These are phyloP conservation scores for Solanum hybrid DNA, from an alignment of 305 asterid species.

Conservation along the genomic window DNA sequence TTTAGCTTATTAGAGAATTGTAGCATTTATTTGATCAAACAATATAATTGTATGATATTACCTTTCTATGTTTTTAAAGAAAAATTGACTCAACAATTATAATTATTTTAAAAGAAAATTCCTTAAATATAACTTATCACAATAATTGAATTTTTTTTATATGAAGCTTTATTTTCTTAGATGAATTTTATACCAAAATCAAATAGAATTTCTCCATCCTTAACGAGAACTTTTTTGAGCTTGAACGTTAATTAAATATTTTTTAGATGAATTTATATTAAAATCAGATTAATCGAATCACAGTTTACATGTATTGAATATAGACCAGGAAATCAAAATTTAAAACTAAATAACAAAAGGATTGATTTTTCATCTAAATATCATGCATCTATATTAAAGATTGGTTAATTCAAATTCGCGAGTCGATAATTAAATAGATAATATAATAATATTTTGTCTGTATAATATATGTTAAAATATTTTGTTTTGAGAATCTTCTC, in stretches of 20 bases:
- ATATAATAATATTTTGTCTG: neutral
- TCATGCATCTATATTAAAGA: rapidly evolving
- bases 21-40: neutral
- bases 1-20: neutral
- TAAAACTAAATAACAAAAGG: neutral
- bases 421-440: rapidly evolving
- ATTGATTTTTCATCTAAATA: neutral
- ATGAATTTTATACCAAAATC: no score
- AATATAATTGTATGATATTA: no score
- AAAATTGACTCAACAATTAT: neutral
- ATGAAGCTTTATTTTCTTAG: neutral
- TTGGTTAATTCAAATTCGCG: neutral
- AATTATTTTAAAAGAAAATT: no score
- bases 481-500: neutral
- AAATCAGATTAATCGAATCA: neutral
- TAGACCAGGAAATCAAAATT: neutral
- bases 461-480: neutral
- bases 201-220: neutral
- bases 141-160: neutral
- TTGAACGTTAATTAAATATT: neutral
- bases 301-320: neutral
- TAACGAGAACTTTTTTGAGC: neutral
- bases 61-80: no score
- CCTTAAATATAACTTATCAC: no score
- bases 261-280: no score